These are phyloP conservation scores for Penicillium verrucosum DNA, from an alignment of 2,329 filamentous ascomycete genomes.

Conservation along the genomic window DNA sequence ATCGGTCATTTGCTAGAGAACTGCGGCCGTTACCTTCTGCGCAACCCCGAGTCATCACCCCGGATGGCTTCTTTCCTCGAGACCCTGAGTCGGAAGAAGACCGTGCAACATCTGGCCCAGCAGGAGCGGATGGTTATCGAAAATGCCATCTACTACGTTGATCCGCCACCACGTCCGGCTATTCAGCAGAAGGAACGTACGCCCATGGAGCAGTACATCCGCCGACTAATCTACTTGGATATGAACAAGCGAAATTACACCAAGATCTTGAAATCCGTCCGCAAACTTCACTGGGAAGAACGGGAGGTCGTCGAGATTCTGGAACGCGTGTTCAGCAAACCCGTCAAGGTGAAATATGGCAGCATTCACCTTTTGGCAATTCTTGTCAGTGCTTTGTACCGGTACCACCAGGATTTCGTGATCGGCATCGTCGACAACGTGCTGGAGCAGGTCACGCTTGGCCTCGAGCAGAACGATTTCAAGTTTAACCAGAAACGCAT, in stretches of 20 bases:
- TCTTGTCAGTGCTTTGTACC: slow-evolving; percentile 79
- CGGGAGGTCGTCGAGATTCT: slow-evolving; percentile 75
- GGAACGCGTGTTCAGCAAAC: slow-evolving; percentile 91
- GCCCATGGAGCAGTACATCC: slow-evolving; percentile 86
- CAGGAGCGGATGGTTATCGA: slow-evolving; percentile 98
- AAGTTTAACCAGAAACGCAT: slow-evolving; percentile 93
- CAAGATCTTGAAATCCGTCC: slow-evolving; percentile 89
- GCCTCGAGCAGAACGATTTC: slow-evolving; percentile 94
- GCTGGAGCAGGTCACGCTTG: slow-evolving; percentile 80
- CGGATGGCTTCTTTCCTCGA: slow-evolving; percentile 93
- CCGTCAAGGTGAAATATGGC: slow-evolving; percentile 94
- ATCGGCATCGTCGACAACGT: slow-evolving; percentile 89
- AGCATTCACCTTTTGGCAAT: slow-evolving; percentile 93
- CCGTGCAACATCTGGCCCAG: slow-evolving; percentile 89
- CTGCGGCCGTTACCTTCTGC: slow-evolving; percentile 88
- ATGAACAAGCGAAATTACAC: slow-evolving; percentile 92
- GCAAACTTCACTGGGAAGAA: slow-evolving; percentile 97
- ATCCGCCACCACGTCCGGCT: slow-evolving; percentile 86
- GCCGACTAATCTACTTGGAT: slow-evolving; percentile 88
- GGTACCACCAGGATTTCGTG: slow-evolving; percentile 88
- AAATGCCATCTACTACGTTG: slow-evolving; percentile 96
- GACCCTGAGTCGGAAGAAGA: slow-evolving; percentile 92
- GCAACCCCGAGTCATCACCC: slow-evolving; percentile 87
- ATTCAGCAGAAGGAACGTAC: slow-evolving; percentile 97
- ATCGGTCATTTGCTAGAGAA: slow-evolving; percentile 95